phyloP scores from a whole-genome alignment of 2,329 filamentous ascomycete genomes.

The Coleophoma crateriformis region DNA sequence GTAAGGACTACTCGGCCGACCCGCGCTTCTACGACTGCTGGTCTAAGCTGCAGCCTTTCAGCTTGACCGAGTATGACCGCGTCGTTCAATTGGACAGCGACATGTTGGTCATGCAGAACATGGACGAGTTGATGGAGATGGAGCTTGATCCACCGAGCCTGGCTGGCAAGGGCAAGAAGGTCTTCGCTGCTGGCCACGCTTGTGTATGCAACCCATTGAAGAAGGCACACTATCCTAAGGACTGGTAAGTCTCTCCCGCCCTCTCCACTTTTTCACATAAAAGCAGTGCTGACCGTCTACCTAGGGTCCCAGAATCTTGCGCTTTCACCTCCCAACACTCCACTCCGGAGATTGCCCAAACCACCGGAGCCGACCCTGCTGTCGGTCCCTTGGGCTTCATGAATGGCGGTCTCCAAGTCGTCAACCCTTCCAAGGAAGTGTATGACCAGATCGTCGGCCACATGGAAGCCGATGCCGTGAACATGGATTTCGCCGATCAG shows the following conservation, averaged over 20 bases:
- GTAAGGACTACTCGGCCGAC: constrained; percentile 67
- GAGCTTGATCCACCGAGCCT: constrained; percentile 55
- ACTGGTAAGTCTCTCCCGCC: constrained; percentile 48
- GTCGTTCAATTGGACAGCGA: constrained; percentile 84
- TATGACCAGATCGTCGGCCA: constrained; percentile 45
- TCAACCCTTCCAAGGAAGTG: constrained; percentile 42
- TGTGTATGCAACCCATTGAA: constrained; percentile 81
- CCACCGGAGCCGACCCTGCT: constrained; percentile 35
- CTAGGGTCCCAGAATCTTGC: constrained; percentile 46
- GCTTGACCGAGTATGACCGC: constrained; percentile 68
- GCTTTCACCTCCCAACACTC: constrained; percentile 50
- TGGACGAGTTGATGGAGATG: constrained; percentile 90
- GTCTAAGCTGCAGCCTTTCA: constrained; percentile 80
- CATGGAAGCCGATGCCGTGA: constrained; percentile 40
- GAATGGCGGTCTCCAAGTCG: constrained; percentile 52
- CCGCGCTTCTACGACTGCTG: constrained; percentile 86
- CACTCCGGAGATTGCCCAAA: constrained; percentile 41
- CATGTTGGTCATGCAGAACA: constrained; percentile 78
- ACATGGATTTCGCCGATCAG: constrained; percentile 56
- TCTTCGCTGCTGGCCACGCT: constrained; percentile 80
- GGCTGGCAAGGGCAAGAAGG: constrained; percentile 46
- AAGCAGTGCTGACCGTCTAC: neutral
- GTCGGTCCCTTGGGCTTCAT: constrained; percentile 43
- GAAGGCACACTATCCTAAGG: constrained; percentile 70
- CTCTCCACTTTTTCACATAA: neutral